Percentiles rank a stretch among this genome's conserved stretches.
Evolutionary conservation across 169 alveolate species (phyloP).

Genomic region (Plasmodium chabaudi): DNA sequence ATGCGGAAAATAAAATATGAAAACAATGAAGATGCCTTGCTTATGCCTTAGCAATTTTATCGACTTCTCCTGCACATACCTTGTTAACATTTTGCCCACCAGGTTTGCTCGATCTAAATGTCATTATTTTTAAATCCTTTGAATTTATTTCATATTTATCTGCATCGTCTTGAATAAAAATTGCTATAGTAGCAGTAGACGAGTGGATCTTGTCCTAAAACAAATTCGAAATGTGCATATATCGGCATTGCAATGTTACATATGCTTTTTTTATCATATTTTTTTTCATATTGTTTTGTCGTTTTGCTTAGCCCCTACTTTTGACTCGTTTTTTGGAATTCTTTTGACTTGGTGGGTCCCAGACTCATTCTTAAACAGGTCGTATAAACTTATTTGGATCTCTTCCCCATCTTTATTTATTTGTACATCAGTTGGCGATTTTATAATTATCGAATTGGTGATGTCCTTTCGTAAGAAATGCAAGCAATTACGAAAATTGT

Average conservation of each 20-base stretch:
- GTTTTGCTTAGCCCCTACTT: slow-evolving; percentile 41
- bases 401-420: slow-evolving; percentile 41
- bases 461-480: too few relatives aligned
- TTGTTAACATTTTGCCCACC: slow-evolving; percentile 88
- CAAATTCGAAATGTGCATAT: not conserved
- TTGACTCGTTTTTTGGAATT: slow-evolving; percentile 81
- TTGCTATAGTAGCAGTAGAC: slow-evolving; percentile 87
- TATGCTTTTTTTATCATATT: not conserved
- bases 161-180: slow-evolving; percentile 75
- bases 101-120: slow-evolving; percentile 86
- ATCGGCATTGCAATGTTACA: not conserved
- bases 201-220: slow-evolving; percentile 84
- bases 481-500: not conserved
- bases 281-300: not conserved
- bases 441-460: slow-evolving; percentile 24
- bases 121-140: slow-evolving; percentile 81
- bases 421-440: slow-evolving; percentile 15
- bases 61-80: slow-evolving; percentile 47
- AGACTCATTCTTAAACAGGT: slow-evolving; percentile 81
- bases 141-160: slow-evolving; percentile 72
- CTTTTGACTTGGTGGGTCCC: slow-evolving; percentile 88
- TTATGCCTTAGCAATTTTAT: not conserved
- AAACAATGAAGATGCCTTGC: too few relatives aligned
- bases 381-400: slow-evolving; percentile 76
- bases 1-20: too few relatives aligned